Evolutionary conservation across 306 rosid genomes (phyloP).

Genomic region (Leucaena leucocephala): DNA sequence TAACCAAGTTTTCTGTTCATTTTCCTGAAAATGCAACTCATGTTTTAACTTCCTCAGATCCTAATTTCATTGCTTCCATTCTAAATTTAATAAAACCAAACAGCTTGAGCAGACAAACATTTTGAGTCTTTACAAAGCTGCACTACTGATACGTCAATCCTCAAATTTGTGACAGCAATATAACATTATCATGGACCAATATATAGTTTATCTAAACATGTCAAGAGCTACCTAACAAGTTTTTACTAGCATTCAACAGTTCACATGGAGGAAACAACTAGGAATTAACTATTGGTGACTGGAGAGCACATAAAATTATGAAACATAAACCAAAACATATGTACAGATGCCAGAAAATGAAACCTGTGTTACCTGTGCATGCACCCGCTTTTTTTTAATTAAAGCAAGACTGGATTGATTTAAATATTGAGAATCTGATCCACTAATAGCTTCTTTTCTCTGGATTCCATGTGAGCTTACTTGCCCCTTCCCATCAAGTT

Average conservation of each 20-base stretch:
- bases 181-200: conserved; percentile 13
- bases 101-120: background rate
- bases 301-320: conserved; percentile 2
- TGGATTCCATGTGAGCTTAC: conserved; percentile 56
- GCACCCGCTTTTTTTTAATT: conserved; percentile 83
- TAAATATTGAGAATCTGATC: conserved; percentile 64
- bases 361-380: conserved; percentile 68
- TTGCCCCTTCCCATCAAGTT: conserved; percentile 64
- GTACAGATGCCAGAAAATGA: conserved; percentile 4
- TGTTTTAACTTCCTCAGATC: conserved; percentile 5
- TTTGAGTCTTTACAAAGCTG: conserved; percentile 29
- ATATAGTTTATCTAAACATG: background rate
- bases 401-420: conserved; percentile 74
- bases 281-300: conserved; percentile 3
- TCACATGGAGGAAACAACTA: conserved; percentile 11
- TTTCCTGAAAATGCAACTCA: conserved; percentile 1
- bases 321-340: background rate
- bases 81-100: conserved; percentile 23
- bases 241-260: background rate
- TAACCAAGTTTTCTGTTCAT: conserved; percentile 14
- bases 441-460: conserved; percentile 72
- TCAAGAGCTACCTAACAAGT: background rate
- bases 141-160: conserved; percentile 17
- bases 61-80: conserved; percentile 19
- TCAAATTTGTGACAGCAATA: conserved; percentile 27